These are phyloP conservation scores for Saturnispora hagleri DNA, from an alignment of 805 yeast species.

Conservation along the genomic window DNA sequence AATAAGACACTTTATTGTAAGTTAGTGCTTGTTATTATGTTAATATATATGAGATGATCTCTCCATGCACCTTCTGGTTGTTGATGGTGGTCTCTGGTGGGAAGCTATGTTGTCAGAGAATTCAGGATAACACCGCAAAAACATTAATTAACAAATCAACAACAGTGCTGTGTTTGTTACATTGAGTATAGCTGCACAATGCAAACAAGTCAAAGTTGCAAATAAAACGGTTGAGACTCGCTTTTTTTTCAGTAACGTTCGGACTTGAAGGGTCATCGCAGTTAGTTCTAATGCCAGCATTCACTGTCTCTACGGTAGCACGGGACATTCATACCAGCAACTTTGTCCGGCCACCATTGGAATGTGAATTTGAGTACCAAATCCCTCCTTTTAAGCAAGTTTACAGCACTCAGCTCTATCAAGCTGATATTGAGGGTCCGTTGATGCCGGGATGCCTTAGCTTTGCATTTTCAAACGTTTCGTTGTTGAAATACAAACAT, in stretches of 20 bases:
- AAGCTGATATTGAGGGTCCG: neutral
- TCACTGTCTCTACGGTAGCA: neutral
- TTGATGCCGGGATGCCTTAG: neutral
- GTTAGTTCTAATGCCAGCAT: neutral
- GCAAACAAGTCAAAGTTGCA: neutral
- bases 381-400: neutral
- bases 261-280: neutral
- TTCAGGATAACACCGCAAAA: neutral
- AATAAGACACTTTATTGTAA: no score
- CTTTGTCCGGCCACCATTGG: neutral
- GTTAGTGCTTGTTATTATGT: no score
- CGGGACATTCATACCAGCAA: neutral
- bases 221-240: neutral
- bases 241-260: neutral
- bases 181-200: neutral
- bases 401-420: neutral
- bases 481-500: neutral
- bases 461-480: conserved; percentile 1
- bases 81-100: no score
- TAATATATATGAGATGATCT: no score
- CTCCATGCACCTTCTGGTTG: no score
- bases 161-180: neutral
- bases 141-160: neutral
- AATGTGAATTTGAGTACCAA: neutral
- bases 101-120: neutral